Conservation (phyloP, 2,329 filamentous ascomycete genomes). For the Aureobasidium vineae region DNA sequence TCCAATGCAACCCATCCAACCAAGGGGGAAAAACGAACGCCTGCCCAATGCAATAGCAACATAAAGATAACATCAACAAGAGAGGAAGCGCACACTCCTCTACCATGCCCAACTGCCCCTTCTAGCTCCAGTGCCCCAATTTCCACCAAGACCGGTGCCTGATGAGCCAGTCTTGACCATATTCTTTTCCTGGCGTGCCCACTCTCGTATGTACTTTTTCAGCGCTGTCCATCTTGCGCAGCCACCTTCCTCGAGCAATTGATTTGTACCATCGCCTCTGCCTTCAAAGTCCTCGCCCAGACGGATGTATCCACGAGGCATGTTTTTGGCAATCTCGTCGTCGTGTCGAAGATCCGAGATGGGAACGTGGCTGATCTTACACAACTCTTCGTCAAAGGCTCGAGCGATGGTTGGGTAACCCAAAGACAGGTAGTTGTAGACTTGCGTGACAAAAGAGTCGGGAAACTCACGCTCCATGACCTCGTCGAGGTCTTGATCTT, state of each 20-base stretch:
- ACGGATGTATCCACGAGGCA: constrained; percentile 69
- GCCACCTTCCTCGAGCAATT: constrained; percentile 45
- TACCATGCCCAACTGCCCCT: constrained; percentile 51
- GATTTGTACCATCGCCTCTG: constrained; percentile 36
- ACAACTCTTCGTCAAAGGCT: constrained; percentile 79
- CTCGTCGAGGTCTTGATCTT: constrained; percentile 44
- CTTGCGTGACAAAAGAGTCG: constrained; percentile 85
- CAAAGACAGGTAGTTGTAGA: constrained; percentile 94
- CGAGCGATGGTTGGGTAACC: constrained; percentile 86
- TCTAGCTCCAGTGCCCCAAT: constrained; percentile 47
- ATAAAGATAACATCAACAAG: neutral
- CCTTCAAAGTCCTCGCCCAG: constrained; percentile 49
- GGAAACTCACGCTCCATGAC: constrained; percentile 65
- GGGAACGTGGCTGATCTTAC: constrained; percentile 71
- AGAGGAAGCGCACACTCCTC: neutral
- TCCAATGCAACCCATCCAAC: neutral
- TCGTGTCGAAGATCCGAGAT: constrained; percentile 68
- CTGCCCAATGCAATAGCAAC: constrained; percentile 1
- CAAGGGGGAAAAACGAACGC: neutral
- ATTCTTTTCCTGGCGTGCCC: constrained; percentile 81
- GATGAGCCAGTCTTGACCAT: constrained; percentile 47
- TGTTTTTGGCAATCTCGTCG: constrained; percentile 60
- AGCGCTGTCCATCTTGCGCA: constrained; percentile 82
- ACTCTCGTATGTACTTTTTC: constrained; percentile 79
- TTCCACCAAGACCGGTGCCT: constrained; percentile 33